A percentile compares a stretch with the other conserved stretches of the same genome.
Conservation (phyloP, 176 grass and related monocot genomes). For the Luzula sylvatica region DNA sequence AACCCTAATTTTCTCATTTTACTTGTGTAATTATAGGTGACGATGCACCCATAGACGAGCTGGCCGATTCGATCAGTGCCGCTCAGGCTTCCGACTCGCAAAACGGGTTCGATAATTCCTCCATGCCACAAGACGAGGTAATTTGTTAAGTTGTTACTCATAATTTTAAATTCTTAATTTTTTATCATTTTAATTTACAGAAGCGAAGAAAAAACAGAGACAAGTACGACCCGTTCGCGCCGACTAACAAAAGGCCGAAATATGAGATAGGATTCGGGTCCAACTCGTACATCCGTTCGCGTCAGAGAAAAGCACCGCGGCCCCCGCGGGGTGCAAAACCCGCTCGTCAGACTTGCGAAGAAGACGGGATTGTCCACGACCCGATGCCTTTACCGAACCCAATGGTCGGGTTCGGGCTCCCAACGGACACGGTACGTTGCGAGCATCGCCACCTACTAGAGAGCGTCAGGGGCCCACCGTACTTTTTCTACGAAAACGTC, state of each 20-base stretch:
- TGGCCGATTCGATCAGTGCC: constrained; percentile 68
- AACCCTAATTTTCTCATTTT: constrained; percentile 1
- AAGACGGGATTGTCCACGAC: constrained; percentile 29
- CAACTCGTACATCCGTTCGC: neutral
- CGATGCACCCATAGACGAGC: constrained; percentile 38
- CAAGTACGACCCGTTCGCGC: constrained; percentile 8
- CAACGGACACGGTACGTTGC: constrained; percentile 17
- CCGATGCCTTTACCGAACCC: constrained; percentile 41
- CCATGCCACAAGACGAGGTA: constrained; percentile 35
- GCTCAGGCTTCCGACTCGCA: constrained; percentile 38
- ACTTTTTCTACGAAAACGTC: constrained; percentile 84
- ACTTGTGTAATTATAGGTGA: constrained; percentile 39
- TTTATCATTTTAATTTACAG: neutral
- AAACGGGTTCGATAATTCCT: constrained; percentile 4
- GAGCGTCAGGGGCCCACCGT: constrained; percentile 54
- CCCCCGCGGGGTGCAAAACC: neutral
- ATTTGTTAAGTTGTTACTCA: neutral
- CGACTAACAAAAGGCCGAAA: neutral
- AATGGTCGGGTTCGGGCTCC: constrained; percentile 65
- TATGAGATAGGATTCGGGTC: neutral
- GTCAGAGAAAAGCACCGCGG: constrained; percentile 3
- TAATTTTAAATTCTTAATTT: neutral
- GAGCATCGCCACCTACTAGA: constrained; percentile 28
- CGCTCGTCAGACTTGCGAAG: constrained; percentile 5
- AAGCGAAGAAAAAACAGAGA: neutral